A percentile compares a stretch with the other conserved stretches of the same genome.
These are phyloP conservation scores for Microcera coccophila DNA, from an alignment of 2,329 filamentous ascomycete genomes.

Conservation along the genomic window DNA sequence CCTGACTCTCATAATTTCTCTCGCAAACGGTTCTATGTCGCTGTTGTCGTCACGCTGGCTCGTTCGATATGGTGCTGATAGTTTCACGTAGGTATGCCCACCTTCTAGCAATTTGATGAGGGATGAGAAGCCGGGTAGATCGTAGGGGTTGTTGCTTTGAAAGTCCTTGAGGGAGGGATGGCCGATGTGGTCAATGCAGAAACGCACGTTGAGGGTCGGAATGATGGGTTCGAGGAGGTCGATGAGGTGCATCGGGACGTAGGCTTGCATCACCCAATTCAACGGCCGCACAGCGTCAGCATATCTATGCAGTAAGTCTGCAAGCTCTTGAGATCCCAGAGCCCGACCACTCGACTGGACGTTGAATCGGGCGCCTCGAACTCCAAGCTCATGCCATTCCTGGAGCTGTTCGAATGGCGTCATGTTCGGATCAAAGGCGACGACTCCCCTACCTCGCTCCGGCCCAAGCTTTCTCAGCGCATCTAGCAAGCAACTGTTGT, in stretches of 20 bases:
- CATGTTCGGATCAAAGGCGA: slow-evolving; percentile 49
- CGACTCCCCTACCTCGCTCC: slow-evolving; percentile 49
- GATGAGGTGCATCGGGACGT: slow-evolving; percentile 50
- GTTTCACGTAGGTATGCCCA: slow-evolving; percentile 52
- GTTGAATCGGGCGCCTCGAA: slow-evolving; percentile 58
- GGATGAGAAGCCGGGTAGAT: slow-evolving; percentile 32
- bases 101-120: slow-evolving; percentile 43
- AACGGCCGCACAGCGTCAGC: slow-evolving; percentile 47
- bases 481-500: slow-evolving; percentile 57
- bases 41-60: slow-evolving; percentile 41
- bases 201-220: slow-evolving; percentile 45
- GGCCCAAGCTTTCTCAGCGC: slow-evolving; percentile 49
- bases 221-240: slow-evolving; percentile 46
- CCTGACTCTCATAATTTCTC: slow-evolving; percentile 45
- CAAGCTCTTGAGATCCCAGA: slow-evolving; percentile 39
- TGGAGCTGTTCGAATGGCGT: slow-evolving; percentile 37
- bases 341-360: slow-evolving; percentile 49
- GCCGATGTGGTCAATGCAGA: slow-evolving; percentile 60
- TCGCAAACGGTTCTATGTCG: slow-evolving; percentile 46
- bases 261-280: slow-evolving; percentile 57
- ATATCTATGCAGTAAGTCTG: slow-evolving; percentile 41
- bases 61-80: slow-evolving; percentile 57
- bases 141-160: slow-evolving; percentile 21
- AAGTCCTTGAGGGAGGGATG: slow-evolving; percentile 38
- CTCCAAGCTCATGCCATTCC: slow-evolving; percentile 54